These are phyloP conservation scores for Sclerotinia trifoliorum DNA, from an alignment of 2,329 filamentous ascomycete genomes.

Conservation along the genomic window DNA sequence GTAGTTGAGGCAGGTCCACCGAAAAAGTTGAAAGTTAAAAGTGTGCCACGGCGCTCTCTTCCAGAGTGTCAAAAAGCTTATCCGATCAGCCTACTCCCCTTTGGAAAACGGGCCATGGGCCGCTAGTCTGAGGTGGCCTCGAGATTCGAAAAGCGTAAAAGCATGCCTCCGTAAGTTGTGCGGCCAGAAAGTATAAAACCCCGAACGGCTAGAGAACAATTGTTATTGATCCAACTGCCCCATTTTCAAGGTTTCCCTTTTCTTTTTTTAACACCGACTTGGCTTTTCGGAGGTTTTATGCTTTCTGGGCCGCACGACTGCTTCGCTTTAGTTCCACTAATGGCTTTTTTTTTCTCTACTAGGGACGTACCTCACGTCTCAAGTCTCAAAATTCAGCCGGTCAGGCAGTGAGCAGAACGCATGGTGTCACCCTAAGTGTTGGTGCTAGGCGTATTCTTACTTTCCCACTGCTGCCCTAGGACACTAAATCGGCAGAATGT, in stretches of 20 bases:
- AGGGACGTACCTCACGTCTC: not conserved
- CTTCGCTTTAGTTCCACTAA: conserved; percentile 12
- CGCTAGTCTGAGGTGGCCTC: not conserved
- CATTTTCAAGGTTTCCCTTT: too few relatives aligned
- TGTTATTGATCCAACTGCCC: too few relatives aligned
- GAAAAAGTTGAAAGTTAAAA: not conserved
- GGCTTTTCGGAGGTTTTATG: too few relatives aligned
- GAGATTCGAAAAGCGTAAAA: not conserved
- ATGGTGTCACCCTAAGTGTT: not conserved
- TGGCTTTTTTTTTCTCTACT: not conserved
- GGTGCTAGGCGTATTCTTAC: not conserved
- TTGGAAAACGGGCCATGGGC: conserved; percentile 14
- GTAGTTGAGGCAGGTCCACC: conserved; percentile 1
- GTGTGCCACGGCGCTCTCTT: not conserved
- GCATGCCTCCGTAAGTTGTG: not conserved
- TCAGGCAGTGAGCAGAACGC: conserved; percentile 10
- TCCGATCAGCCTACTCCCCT: not conserved
- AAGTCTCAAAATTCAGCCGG: not conserved
- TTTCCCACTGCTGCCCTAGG: not conserved
- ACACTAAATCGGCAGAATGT: not conserved
- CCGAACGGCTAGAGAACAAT: too few relatives aligned
- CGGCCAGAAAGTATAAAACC: too few relatives aligned
- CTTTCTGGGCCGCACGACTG: not conserved
- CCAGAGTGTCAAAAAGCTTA: conserved; percentile 10
- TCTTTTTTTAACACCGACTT: too few relatives aligned